Evolutionary conservation across 2,329 filamentous ascomycete species (phyloP).

Genomic region (Endoconidiophora polonica): DNA sequence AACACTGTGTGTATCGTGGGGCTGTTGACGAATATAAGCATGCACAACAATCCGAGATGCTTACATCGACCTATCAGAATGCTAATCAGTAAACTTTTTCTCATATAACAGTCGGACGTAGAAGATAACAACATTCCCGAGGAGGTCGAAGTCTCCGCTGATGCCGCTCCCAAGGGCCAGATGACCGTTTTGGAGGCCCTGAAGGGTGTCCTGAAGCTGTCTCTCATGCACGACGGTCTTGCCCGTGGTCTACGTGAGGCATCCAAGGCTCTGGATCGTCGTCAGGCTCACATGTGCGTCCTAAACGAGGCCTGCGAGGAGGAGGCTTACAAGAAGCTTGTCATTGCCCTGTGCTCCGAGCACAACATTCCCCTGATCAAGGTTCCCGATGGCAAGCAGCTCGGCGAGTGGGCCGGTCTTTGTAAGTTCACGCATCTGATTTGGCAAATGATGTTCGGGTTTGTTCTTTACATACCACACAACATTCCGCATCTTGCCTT

Average conservation of each 20-base stretch:
- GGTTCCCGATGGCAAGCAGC: conserved; percentile 98
- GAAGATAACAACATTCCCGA: conserved; percentile 91
- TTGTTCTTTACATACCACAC: neutral
- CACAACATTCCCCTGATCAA: conserved; percentile 99
- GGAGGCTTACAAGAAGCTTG: conserved; percentile 99
- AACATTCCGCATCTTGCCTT: no score
- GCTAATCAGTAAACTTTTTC: neutral
- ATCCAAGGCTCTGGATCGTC: conserved; percentile 94
- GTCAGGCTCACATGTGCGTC: conserved; percentile 99
- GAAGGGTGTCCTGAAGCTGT: conserved; percentile 96
- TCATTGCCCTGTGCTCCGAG: conserved; percentile 95
- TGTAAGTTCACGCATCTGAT: conserved; percentile 43
- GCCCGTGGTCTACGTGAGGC: conserved; percentile 96
- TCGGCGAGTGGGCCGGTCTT: conserved; percentile 98
- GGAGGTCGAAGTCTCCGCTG: conserved; percentile 92
- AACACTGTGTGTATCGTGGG: no score
- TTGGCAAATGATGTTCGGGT: neutral
- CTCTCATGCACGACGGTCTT: conserved; percentile 98
- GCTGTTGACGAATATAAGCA: no score
- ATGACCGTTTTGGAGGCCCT: conserved; percentile 98
- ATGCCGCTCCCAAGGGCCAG: conserved; percentile 72
- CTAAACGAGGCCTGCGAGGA: conserved; percentile 99
- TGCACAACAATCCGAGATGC: no score
- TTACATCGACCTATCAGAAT: neutral
- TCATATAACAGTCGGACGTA: conserved; percentile 76